Conservation (phyloP, 805 yeast species). For the Pichia eremophila region DNA sequence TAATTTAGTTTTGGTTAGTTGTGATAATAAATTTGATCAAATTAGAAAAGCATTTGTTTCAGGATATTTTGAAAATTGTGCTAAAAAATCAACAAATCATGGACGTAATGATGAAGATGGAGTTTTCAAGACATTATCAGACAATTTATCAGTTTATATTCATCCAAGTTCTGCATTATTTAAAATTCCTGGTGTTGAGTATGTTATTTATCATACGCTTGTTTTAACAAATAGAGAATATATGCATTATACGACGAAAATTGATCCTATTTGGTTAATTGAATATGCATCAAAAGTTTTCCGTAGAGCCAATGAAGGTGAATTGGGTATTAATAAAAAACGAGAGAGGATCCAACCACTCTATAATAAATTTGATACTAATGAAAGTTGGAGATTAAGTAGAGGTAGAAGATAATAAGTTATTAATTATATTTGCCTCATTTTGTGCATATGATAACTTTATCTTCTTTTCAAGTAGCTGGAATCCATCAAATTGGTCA, state of each 20-base stretch:
- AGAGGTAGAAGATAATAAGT: conserved; percentile 22
- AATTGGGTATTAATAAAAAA: conserved; percentile 41
- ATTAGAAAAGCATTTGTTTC: conserved; percentile 56
- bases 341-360: conserved; percentile 67
- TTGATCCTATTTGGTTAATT: conserved; percentile 74
- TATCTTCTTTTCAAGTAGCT: conserved; percentile 45
- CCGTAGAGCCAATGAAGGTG: conserved; percentile 46
- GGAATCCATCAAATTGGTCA: conserved; percentile 35
- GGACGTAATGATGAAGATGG: conserved; percentile 34
- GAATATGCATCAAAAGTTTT: conserved; percentile 68
- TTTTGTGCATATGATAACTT: conserved; percentile 34
- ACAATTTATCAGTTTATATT: conserved; percentile 63
- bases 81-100: conserved; percentile 44
- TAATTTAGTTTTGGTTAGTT: conserved; percentile 27
- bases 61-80: conserved; percentile 60
- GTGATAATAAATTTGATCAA: conserved; percentile 46
- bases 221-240: conserved; percentile 81
- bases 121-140: conserved; percentile 46
- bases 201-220: conserved; percentile 73
- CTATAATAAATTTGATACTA: conserved; percentile 47
- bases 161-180: conserved; percentile 82
- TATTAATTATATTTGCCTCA: conserved; percentile 22
- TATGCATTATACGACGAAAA: conserved; percentile 80
- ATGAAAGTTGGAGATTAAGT: conserved; percentile 73
- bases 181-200: conserved; percentile 48